Conservation (phyloP, 108 stramenopile genomes). For the Nitzschia sp. region DNA sequence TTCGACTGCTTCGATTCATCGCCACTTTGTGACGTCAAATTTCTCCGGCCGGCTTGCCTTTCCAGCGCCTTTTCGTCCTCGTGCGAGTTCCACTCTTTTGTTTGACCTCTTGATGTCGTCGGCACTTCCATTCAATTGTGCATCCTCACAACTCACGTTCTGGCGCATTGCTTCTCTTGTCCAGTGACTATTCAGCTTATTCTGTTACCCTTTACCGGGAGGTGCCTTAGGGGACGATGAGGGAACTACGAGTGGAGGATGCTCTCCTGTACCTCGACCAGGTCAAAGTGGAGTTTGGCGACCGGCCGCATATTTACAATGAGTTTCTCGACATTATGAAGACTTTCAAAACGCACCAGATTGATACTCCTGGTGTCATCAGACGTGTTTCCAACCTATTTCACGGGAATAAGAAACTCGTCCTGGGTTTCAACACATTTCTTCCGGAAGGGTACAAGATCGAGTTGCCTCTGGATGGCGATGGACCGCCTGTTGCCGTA, state of each 20-base stretch:
- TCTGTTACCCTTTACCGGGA: no score
- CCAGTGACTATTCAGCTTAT: no score
- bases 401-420: constrained; percentile 95
- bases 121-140: no score
- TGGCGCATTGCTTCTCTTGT: no score
- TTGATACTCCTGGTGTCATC: constrained; percentile 99
- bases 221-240: no score
- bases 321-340: constrained; percentile 99
- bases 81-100: no score
- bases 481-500: constrained; percentile 80
- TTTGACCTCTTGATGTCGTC: no score
- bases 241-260: constrained; percentile 96
- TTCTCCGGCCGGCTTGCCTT: no score
- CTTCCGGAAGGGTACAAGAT: constrained; percentile 99
- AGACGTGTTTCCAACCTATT: constrained; percentile 93
- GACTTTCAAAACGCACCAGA: constrained; percentile 93
- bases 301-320: constrained; percentile 98
- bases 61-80: no score
- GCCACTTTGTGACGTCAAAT: no score
- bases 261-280: constrained; percentile 99
- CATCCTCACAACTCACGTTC: no score
- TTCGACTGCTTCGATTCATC: background rate
- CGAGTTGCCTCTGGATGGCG: constrained; percentile 74
- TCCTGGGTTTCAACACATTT: constrained; percentile 99
- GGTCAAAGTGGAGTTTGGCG: constrained; percentile 98